These are phyloP conservation scores for Mesotaenium endlicherianum DNA, from an alignment of 139 green algal genomes.

Conservation along the genomic window DNA sequence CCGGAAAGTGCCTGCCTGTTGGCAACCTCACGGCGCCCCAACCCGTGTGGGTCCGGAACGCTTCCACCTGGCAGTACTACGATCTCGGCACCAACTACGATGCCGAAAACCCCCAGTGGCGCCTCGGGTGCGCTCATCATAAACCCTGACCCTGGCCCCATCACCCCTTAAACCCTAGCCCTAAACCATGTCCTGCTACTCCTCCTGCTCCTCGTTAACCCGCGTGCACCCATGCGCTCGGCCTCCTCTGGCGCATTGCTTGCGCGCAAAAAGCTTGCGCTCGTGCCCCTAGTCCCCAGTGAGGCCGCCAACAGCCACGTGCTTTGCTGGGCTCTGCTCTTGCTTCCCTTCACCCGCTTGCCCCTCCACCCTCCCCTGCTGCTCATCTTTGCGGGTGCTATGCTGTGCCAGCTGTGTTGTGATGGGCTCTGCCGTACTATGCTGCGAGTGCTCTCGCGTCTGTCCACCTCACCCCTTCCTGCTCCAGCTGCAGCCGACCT, in stretches of 20 bases:
- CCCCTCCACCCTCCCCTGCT: no score
- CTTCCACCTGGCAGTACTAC: not conserved
- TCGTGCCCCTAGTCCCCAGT: not conserved
- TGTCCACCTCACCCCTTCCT: not conserved
- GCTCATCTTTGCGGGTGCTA: no score
- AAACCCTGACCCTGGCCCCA: no score
- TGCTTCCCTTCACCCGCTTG: no score
- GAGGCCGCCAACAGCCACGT: not conserved
- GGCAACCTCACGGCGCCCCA: not conserved
- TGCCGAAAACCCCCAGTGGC: not conserved
- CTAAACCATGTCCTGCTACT: not conserved
- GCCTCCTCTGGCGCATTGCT: not conserved
- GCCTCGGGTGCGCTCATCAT: not conserved
- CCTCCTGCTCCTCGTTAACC: not conserved
- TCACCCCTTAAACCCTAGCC: no score
- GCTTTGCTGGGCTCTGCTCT: no score
- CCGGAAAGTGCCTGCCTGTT: not conserved
- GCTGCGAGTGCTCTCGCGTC: not conserved
- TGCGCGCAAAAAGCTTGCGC: not conserved
- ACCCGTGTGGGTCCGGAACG: not conserved
- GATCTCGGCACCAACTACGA: not conserved
- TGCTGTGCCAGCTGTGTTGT: no score
- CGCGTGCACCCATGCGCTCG: not conserved
- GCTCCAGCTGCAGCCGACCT: not conserved
- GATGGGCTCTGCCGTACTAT: not conserved